phyloP scores from a whole-genome alignment of 2,329 filamentous ascomycete species.

The Diplodia corticola region DNA sequence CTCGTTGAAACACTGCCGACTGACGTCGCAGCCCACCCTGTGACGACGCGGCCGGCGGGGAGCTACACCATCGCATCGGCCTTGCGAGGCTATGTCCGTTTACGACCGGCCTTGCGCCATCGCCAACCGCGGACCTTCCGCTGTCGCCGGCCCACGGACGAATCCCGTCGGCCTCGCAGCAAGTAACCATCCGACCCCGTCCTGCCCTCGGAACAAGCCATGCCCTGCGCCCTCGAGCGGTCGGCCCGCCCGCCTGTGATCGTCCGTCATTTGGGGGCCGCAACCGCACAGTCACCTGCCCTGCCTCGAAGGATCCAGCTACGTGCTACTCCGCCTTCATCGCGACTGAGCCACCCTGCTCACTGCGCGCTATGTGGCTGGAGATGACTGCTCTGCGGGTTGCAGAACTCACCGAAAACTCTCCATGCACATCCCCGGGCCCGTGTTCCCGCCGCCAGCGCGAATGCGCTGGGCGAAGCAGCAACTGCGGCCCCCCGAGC shows the following conservation, averaged over 20 bases:
- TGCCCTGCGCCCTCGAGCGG: neutral
- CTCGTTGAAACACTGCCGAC: slow-evolving; percentile 15
- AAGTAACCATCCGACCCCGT: neutral
- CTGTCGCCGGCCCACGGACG: neutral
- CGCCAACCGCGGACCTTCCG: neutral
- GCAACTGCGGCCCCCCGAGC: neutral
- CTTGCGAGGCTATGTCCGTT: neutral
- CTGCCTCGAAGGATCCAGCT: slow-evolving; percentile 17
- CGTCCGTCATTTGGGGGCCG: slow-evolving; percentile 14
- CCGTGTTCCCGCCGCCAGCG: neutral
- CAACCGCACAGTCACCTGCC: slow-evolving; percentile 4
- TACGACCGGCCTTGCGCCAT: neutral
- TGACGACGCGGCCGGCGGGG: neutral
- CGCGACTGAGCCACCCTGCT: slow-evolving; percentile 3
- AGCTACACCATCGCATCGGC: neutral
- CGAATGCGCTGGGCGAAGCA: no score
- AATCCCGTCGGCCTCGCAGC: slow-evolving; percentile 5
- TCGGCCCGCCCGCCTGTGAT: slow-evolving; percentile 15
- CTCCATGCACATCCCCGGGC: neutral
- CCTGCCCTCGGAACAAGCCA: slow-evolving; percentile 11
- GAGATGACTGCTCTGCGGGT: neutral
- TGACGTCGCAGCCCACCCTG: slow-evolving; percentile 10
- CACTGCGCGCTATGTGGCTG: slow-evolving; percentile 1
- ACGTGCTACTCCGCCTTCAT: slow-evolving; percentile 9
- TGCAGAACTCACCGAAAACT: slow-evolving; percentile 9